phyloP scores from a whole-genome alignment of 2,329 filamentous ascomycete genomes.

The Cryphonectria carpinicola region DNA sequence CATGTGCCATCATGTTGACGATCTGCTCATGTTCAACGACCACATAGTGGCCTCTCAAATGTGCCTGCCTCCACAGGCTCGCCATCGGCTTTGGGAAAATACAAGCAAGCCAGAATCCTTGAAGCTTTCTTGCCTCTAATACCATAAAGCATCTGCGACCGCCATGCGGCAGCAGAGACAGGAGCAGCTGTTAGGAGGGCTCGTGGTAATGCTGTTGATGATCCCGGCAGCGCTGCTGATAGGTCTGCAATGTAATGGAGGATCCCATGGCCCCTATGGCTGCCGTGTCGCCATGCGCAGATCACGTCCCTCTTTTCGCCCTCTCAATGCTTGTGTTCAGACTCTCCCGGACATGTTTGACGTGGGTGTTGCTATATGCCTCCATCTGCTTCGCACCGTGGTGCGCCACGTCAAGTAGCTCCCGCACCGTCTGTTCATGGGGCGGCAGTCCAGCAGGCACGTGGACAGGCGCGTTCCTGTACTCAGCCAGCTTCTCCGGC shows the following conservation, averaged over 20 bases:
- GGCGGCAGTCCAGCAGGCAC: conserved; percentile 12
- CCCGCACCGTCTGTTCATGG: conserved; percentile 18
- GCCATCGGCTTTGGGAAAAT: background rate
- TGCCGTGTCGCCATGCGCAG: background rate
- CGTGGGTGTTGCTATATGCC: conserved; percentile 23
- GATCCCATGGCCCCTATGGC: no score
- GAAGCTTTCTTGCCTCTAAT: background rate
- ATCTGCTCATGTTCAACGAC: background rate
- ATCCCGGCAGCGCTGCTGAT: background rate
- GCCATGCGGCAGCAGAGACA: background rate
- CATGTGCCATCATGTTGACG: background rate
- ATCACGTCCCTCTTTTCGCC: conserved; percentile 2
- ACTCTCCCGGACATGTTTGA: conserved; percentile 22
- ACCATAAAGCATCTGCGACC: background rate
- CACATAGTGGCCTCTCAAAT: background rate
- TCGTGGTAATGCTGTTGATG: background rate
- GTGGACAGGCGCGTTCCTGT: conserved; percentile 8
- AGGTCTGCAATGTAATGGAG: background rate
- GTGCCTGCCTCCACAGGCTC: background rate
- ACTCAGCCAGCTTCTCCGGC: conserved; percentile 19
- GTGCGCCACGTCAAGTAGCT: conserved; percentile 22
- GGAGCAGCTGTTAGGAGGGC: background rate
- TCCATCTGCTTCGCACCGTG: conserved; percentile 20
- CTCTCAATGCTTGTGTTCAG: conserved; percentile 23
- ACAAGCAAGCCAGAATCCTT: background rate